Evolutionary conservation across 495 filamentous ascomycete species (phyloP).

Genomic region (Tuber melanosporum): DNA sequence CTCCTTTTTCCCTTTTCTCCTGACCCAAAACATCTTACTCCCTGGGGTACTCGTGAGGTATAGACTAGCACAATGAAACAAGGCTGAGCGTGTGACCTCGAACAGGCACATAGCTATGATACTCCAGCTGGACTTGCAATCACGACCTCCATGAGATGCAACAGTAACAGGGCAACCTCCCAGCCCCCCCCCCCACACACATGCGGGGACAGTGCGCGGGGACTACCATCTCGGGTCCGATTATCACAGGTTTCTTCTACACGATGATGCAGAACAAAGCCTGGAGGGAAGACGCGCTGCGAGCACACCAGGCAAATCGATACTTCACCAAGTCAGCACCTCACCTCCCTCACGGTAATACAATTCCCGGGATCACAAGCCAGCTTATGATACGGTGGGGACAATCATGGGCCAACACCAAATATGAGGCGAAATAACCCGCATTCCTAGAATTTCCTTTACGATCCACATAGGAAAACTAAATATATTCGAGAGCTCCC

Average conservation of each 20-base stretch:
- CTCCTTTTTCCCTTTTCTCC: background rate
- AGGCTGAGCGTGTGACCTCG: background rate
- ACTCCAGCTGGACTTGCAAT: background rate
- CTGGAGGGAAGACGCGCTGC: background rate
- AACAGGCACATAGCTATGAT: background rate
- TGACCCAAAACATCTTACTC: background rate
- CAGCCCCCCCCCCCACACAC: background rate
- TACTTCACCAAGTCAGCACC: background rate
- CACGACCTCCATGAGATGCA: background rate
- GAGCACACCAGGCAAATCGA: background rate
- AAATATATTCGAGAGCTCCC: background rate
- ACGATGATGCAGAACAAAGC: background rate
- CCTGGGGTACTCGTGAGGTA: background rate
- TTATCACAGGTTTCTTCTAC: background rate
- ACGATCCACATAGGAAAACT: background rate
- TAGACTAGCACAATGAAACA: background rate
- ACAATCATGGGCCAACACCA: background rate
- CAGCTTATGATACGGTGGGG: background rate
- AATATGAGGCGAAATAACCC: background rate
- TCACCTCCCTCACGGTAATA: background rate
- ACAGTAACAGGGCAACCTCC: background rate
- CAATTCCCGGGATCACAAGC: background rate
- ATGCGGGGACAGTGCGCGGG: background rate
- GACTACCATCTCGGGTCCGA: background rate
- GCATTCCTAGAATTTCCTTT: background rate